Conservation (phyloP, 768 basidiomycete species). For the Tricholomella constricta region DNA sequence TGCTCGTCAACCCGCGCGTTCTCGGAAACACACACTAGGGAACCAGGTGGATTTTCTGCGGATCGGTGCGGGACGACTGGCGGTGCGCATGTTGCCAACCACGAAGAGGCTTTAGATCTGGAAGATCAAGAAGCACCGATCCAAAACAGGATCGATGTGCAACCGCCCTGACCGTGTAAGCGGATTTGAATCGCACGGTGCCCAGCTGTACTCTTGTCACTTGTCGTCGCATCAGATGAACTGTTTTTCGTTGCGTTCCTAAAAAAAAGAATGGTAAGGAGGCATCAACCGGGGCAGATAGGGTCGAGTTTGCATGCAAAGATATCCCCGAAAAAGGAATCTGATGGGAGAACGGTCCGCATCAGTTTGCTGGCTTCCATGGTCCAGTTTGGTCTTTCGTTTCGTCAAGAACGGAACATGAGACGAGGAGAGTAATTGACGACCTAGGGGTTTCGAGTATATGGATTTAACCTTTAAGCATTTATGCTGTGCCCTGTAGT, state of each 20-base stretch:
- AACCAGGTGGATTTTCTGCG: constrained; percentile 38
- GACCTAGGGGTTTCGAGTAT: neutral
- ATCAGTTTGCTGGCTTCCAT: neutral
- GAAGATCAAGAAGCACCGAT: constrained; percentile 22
- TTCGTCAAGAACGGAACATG: neutral
- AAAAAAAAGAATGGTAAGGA: neutral
- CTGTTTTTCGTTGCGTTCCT: neutral
- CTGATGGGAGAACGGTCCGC: neutral
- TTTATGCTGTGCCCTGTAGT: neutral
- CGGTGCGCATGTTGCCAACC: constrained; percentile 31
- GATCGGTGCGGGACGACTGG: constrained; percentile 34
- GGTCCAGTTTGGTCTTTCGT: neutral
- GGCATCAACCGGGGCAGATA: constrained; percentile 6
- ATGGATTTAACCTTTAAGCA: neutral
- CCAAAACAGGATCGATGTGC: constrained; percentile 9
- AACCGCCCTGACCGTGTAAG: neutral
- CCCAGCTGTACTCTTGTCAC: neutral
- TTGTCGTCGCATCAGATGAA: constrained; percentile 3
- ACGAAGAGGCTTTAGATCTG: constrained; percentile 25
- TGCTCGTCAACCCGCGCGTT: constrained; percentile 21
- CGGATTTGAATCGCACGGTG: neutral
- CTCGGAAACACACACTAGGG: constrained; percentile 28
- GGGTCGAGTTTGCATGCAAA: neutral
- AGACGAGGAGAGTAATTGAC: neutral
- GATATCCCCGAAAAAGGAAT: neutral